These are phyloP conservation scores for Thinopyrum elongatum DNA, from an alignment of 176 grass and related monocot species.

Conservation along the genomic window DNA sequence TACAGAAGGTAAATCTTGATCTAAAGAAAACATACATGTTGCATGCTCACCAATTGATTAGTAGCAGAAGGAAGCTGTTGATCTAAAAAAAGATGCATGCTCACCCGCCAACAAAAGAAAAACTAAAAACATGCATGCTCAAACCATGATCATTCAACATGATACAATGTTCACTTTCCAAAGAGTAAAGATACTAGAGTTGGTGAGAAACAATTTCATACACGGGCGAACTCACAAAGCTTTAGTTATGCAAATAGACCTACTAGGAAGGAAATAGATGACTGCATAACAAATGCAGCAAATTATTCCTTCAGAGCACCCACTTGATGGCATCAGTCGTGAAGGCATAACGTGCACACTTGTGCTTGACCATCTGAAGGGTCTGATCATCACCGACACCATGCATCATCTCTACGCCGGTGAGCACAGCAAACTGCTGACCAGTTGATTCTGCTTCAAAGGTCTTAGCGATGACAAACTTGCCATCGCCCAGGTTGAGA, in stretches of 20 bases:
- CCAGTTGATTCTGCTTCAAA: not conserved
- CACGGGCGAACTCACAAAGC: not conserved
- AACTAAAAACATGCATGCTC: not conserved
- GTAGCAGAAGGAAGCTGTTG: too few species aligned
- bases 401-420: not conserved
- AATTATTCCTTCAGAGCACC: not conserved
- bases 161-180: too few species aligned
- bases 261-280: not conserved
- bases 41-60: too few species aligned
- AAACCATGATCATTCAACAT: not conserved
- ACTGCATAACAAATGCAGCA: not conserved
- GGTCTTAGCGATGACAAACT: not conserved
- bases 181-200: not conserved
- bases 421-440: not conserved
- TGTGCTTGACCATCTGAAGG: not conserved
- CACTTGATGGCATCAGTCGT: not conserved
- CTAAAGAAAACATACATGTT: too few species aligned
- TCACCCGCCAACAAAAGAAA: too few species aligned
- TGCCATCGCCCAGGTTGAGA: not conserved
- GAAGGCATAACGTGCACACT: not conserved
- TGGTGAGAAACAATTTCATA: not conserved
- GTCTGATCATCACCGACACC: not conserved
- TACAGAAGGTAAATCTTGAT: too few species aligned
- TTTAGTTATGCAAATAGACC: not conserved
- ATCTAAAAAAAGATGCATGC: too few species aligned